A percentile compares a stretch with the other conserved stretches of the same genome.
These are phyloP conservation scores for Hyaloscypha bicolor DNA, from an alignment of 495 filamentous ascomycete genomes.

Conservation along the genomic window DNA sequence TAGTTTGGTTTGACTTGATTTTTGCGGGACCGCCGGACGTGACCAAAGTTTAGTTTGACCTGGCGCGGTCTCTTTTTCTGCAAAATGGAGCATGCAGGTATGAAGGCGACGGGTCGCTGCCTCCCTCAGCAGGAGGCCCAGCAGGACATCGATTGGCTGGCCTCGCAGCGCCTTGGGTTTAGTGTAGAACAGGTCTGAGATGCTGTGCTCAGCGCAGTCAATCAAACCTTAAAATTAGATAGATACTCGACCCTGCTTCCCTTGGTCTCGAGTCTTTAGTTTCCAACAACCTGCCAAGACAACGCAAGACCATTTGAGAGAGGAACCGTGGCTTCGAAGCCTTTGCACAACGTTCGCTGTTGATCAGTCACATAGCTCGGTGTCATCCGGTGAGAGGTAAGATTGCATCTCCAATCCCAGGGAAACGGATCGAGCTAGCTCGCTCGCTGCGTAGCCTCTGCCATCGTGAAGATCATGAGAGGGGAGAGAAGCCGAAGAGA, in stretches of 20 bases:
- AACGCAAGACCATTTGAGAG: not conserved
- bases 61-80: not conserved
- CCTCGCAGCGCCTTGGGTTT: not conserved
- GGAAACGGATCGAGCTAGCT: conserved; percentile 1
- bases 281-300: not conserved
- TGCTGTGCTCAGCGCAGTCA: conserved; percentile 5
- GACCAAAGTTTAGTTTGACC: not conserved
- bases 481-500: not conserved
- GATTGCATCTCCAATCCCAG: conserved; percentile 2
- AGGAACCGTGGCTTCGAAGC: not conserved
- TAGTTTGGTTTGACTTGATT: not conserved
- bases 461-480: conserved; percentile 6
- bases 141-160: not conserved
- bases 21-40: not conserved
- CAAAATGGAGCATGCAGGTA: not conserved
- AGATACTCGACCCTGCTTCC: conserved; percentile 9
- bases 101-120: not conserved
- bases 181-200: not conserved
- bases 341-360: not conserved
- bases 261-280: not conserved
- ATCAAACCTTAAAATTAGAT: conserved; percentile 22
- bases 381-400: not conserved
- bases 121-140: not conserved
- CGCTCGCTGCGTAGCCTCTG: not conserved
- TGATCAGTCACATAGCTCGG: conserved; percentile 1